Conservation (phyloP, 2,329 filamentous ascomycete genomes). For the Penicillium frequentans region DNA sequence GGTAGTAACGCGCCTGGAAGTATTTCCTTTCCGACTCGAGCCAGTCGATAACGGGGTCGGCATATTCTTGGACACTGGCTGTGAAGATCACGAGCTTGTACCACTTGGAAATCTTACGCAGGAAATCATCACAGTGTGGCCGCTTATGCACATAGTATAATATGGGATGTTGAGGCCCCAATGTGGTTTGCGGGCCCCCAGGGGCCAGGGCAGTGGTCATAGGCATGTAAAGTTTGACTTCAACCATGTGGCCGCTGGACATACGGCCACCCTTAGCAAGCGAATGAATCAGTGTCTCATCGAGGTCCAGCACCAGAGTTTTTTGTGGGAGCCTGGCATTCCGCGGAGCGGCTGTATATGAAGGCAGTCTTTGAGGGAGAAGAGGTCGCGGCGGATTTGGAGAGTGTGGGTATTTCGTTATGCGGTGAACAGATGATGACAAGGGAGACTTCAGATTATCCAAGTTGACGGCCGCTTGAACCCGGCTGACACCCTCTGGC, state of each 20-base stretch:
- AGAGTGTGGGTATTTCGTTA: constrained; percentile 88
- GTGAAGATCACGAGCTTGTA: constrained; percentile 97
- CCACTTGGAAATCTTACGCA: constrained; percentile 95
- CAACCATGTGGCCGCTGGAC: constrained; percentile 97
- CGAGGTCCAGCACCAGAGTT: constrained; percentile 90
- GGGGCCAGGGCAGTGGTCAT: constrained; percentile 38
- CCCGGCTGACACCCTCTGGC: constrained; percentile 24
- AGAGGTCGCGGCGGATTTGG: constrained; percentile 86
- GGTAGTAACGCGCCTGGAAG: constrained; percentile 90
- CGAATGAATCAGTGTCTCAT: constrained; percentile 97
- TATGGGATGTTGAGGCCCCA: constrained; percentile 90
- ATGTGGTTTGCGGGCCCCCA: constrained; percentile 60
- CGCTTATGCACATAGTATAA: constrained; percentile 99
- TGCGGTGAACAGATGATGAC: constrained; percentile 67
- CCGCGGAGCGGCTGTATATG: constrained; percentile 63
- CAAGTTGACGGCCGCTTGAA: constrained; percentile 58
- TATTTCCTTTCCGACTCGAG: constrained; percentile 95
- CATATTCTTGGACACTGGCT: constrained; percentile 96
- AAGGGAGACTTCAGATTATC: constrained; percentile 92
- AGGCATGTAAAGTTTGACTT: constrained; percentile 70
- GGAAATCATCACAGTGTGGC: constrained; percentile 93
- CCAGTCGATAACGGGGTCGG: constrained; percentile 98
- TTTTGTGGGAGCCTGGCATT: constrained; percentile 66
- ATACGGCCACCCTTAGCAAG: constrained; percentile 95
- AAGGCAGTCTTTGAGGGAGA: constrained; percentile 84